A percentile compares a stretch with the other conserved stretches of the same genome.
Evolutionary conservation across 257 asterid species (phyloP).

Genomic region (Pogostemon cablin): DNA sequence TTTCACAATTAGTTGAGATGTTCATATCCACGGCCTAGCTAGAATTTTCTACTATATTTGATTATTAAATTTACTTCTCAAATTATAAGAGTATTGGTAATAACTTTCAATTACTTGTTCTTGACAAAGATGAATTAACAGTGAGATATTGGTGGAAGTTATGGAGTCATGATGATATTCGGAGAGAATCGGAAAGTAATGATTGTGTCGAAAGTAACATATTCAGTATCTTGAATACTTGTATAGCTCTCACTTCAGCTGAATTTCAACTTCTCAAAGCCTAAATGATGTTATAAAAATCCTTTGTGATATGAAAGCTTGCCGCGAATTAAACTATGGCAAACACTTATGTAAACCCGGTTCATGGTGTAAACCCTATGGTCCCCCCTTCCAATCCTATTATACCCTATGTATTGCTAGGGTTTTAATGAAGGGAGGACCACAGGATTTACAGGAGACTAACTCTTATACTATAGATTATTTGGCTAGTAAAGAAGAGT

Average conservation of each 20-base stretch:
- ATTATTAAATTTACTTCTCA: no score
- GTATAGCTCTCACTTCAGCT: background rate
- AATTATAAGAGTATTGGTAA: background rate
- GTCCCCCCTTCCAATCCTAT: no score
- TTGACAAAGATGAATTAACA: background rate
- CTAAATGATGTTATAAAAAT: background rate
- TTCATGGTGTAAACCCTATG: no score
- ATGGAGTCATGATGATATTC: background rate
- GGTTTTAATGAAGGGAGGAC: no score
- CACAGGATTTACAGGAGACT: no score
- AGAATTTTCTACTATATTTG: no score
- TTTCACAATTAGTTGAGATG: no score
- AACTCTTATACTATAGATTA: no score
- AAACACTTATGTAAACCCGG: background rate
- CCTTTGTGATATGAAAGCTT: background rate
- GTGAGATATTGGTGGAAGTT: background rate
- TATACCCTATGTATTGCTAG: no score
- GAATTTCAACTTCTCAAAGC: background rate
- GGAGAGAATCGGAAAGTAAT: background rate
- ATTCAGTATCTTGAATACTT: background rate
- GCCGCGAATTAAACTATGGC: background rate
- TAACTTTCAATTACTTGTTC: background rate
- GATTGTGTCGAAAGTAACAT: constrained; percentile 3
- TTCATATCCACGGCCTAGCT: no score
- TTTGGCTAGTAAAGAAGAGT: background rate